Evolutionary conservation across 805 yeast genomes (phyloP), one percentile per base, ranked within the genome.

Genomic region (Yamadazyma tumulicola): DNA sequence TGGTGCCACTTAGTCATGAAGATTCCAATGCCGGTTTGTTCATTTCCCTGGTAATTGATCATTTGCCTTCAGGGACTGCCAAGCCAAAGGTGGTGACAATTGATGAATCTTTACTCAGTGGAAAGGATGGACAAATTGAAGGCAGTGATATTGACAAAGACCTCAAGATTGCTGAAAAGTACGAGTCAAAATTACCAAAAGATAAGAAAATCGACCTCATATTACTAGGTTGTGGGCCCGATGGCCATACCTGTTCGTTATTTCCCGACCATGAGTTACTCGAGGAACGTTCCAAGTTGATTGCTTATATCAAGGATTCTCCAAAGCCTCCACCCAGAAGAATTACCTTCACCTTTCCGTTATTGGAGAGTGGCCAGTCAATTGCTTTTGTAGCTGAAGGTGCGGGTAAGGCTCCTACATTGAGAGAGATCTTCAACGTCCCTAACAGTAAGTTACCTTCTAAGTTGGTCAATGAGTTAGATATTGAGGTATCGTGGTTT

Each of bases 241-340:
- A 88, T 52, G 97, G 96, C 24, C 97, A 88, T 59, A 88, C 96
- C 4, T 85, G 95, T 64, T 88, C 96, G 1, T 67, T 88, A 43
- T 88, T 88, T 75, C 96, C 96, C 9, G 88, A 82, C 24, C 96
- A 87, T 57, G 49, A 58, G 41, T 69, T 86, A 49, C 67, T 88
- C 37, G 44, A 71, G 23, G 91, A 82, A 53, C 56, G 62, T 18
- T 32, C 55, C 7, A 63, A 68, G 41, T 57, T 60, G 26, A 80
- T 88, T 38, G 77, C 89, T 7, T 61, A 76, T 50, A 75, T 89
- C 43, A 69, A 72, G 32, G 91, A 88, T 56, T 84, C 95, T 8
- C 96, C 96, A 57, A 89, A 89, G 61, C 95, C 95, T 20, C 97
- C 97, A 26, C 81, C 89, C 57, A 79, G 89, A 69, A 79, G 97